A percentile compares a stretch with the other conserved stretches of the same genome.
These are phyloP conservation scores for Sclerotinia trifoliorum DNA, from an alignment of 2,329 filamentous ascomycete species.

Conservation along the genomic window DNA sequence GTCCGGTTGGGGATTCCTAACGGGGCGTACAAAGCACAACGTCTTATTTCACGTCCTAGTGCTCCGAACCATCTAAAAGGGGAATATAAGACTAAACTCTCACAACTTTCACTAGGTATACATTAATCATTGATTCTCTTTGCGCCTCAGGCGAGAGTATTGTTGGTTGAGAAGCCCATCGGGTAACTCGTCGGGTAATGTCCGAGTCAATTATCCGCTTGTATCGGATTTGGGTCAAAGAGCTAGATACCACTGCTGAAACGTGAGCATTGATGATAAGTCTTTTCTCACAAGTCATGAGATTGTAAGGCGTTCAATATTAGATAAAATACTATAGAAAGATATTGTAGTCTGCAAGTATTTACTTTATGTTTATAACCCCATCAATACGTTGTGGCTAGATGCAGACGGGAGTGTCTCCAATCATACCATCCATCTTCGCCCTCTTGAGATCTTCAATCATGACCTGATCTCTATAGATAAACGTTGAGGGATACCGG, in stretches of 20 bases:
- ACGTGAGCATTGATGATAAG: background rate
- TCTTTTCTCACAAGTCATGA: too few relatives aligned
- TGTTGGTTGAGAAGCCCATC: background rate
- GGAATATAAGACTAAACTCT: background rate
- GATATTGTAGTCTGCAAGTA: background rate
- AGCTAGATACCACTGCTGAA: background rate
- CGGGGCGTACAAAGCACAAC: too few relatives aligned
- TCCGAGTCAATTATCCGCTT: background rate
- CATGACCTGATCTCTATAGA: conserved; percentile 1
- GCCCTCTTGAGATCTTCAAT: background rate
- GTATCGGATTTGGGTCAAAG: too few relatives aligned
- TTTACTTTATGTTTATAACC: background rate
- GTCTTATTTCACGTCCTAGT: background rate
- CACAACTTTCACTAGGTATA: too few relatives aligned
- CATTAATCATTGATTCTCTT: background rate
- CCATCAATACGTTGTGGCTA: too few relatives aligned
- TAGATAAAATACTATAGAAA: too few relatives aligned
- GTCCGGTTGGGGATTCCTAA: background rate
- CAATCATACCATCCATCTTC: background rate
- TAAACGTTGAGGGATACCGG: conserved; percentile 18
- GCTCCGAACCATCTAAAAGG: background rate
- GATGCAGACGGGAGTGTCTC: too few relatives aligned
- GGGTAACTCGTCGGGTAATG: background rate
- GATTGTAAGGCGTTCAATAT: too few relatives aligned
- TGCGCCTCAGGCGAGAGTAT: background rate